Percentiles rank a stretch among this genome's conserved stretches.
Evolutionary conservation across 345 rosid species (phyloP).

Genomic region (Chamaenerion angustifolium): DNA sequence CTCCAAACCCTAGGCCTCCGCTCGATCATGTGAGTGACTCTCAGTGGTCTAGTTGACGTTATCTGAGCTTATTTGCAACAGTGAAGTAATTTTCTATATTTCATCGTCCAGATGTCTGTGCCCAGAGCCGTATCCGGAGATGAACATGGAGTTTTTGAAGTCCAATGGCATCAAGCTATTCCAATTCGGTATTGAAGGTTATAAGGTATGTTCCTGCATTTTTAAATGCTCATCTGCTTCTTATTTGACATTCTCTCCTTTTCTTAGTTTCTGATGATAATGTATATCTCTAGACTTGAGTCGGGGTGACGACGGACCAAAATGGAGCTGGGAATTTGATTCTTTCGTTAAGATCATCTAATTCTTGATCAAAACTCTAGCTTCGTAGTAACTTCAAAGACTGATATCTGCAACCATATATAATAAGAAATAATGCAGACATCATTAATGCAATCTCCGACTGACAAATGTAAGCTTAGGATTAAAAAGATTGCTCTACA

Average conservation of each 20-base stretch:
- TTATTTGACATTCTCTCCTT: slow-evolving; percentile 1
- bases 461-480: no score
- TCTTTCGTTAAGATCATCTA: no score
- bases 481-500: no score
- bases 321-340: no score
- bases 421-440: no score
- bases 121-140: slow-evolving; percentile 84
- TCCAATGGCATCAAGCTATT: slow-evolving; percentile 68
- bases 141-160: slow-evolving; percentile 59
- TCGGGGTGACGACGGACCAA: no score
- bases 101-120: slow-evolving; percentile 46
- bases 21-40: slow-evolving; percentile 66
- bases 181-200: slow-evolving; percentile 83
- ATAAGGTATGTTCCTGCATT: slow-evolving; percentile 37
- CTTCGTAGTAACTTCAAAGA: no score
- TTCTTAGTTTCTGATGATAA: background rate
- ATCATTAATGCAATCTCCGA: no score
- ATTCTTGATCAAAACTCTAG: no score
- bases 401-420: no score
- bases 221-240: background rate
- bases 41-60: background rate
- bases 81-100: background rate
- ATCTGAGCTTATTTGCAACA: background rate
- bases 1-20: slow-evolving; percentile 78
- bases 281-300: no score